Percentiles rank a stretch among this genome's conserved stretches.
phyloP scores from a whole-genome alignment of 441 rosid species.

The Mallotus japonicus region DNA sequence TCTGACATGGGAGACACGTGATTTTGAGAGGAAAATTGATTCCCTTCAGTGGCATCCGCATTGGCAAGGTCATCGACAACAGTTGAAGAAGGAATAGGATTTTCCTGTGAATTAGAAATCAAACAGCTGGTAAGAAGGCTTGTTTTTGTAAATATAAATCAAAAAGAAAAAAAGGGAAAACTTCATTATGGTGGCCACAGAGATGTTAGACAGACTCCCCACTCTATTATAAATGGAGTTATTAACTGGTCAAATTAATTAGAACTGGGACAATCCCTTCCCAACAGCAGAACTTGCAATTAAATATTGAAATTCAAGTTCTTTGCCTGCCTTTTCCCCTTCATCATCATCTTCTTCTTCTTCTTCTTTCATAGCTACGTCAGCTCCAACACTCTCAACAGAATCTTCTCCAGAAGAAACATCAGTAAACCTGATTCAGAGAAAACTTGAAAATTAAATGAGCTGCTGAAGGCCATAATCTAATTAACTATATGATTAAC shows the following conservation, averaged over 20 bases:
- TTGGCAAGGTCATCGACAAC: constrained; percentile 26
- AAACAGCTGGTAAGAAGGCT: constrained; percentile 13
- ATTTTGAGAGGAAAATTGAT: constrained; percentile 23
- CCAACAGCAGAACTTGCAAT: background rate
- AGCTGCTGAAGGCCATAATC: constrained; percentile 8
- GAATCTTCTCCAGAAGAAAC: constrained; percentile 57
- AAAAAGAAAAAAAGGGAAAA: background rate
- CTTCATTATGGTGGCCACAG: constrained; percentile 6
- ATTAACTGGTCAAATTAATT: background rate
- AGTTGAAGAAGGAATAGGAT: constrained; percentile 28
- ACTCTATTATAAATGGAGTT: background rate
- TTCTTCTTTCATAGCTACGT: constrained; percentile 20
- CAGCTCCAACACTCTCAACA: constrained; percentile 40
- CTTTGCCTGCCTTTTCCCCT: constrained; percentile 40
- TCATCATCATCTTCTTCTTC: constrained; percentile 38
- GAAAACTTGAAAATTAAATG: constrained; percentile 7
- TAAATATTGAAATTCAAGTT: constrained; percentile 25
- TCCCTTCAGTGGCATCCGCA: constrained; percentile 26
- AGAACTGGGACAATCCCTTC: constrained; percentile 5
- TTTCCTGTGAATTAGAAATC: constrained; percentile 27
- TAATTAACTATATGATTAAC: constrained; percentile 6
- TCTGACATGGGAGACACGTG: constrained; percentile 28
- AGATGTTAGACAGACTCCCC: background rate
- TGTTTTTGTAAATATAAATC: constrained; percentile 3
- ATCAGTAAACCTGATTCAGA: constrained; percentile 58